Conservation (phyloP, 768 basidiomycete genomes). For the Tylopilus sp. region DNA sequence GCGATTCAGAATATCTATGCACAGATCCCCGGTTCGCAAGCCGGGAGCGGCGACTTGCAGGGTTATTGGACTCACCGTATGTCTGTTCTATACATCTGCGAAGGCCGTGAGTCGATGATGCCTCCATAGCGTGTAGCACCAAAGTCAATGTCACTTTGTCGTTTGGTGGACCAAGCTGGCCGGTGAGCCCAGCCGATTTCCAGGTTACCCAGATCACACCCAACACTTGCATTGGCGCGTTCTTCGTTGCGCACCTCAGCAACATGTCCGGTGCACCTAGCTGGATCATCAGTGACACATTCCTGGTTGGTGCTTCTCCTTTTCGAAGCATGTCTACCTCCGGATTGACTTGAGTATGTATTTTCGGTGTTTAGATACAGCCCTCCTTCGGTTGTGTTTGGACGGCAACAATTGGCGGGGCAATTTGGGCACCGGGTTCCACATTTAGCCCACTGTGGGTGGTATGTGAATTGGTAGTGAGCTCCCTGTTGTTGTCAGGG, state of each 20-base stretch:
- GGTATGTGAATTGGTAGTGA: constrained; percentile 2
- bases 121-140: constrained; percentile 62
- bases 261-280: constrained; percentile 40
- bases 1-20: constrained; percentile 63
- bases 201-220: constrained; percentile 53
- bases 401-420: constrained; percentile 29
- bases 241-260: constrained; percentile 62
- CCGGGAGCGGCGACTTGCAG: constrained; percentile 63
- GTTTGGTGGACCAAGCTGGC: constrained; percentile 77
- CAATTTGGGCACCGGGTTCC: neutral
- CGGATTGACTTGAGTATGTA: constrained; percentile 35
- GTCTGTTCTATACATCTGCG: constrained; percentile 17
- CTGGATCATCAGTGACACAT: constrained; percentile 93
- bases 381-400: constrained; percentile 84
- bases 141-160: constrained; percentile 60
- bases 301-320: constrained; percentile 43
- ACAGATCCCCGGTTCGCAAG: constrained; percentile 74
- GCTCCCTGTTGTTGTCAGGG: constrained; percentile 16
- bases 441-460: neutral
- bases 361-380: constrained; percentile 84
- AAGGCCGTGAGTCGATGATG: too few species aligned
- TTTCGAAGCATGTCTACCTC: neutral
- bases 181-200: constrained; percentile 78
- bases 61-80: constrained; percentile 84
- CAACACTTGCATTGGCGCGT: constrained; percentile 74